Conservation (phyloP, 2,329 filamentous ascomycete species). For the Huntiella omanensis region DNA sequence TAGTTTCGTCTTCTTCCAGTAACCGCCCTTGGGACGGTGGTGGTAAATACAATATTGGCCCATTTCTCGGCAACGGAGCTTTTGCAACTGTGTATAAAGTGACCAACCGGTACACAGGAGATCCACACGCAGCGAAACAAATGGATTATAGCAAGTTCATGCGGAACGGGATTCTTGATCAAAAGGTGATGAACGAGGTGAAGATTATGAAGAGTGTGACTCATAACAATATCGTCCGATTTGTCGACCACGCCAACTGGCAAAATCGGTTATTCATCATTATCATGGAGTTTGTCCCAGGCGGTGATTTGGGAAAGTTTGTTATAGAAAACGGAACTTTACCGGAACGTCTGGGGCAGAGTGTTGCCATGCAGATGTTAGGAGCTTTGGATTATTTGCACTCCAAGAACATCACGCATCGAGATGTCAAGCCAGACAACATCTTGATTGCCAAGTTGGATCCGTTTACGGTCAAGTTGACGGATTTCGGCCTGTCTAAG, state of each 20-base stretch:
- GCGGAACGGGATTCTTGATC: slow-evolving; percentile 76
- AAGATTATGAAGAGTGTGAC: slow-evolving; percentile 75
- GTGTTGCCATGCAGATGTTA: slow-evolving; percentile 58
- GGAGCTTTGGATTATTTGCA: slow-evolving; percentile 77
- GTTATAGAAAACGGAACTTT: slow-evolving; percentile 44
- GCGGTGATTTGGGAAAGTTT: slow-evolving; percentile 65
- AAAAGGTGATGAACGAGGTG: slow-evolving; percentile 94
- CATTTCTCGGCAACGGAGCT: slow-evolving; percentile 73
- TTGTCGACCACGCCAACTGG: slow-evolving; percentile 74
- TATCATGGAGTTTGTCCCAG: slow-evolving; percentile 81
- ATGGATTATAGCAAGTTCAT: slow-evolving; percentile 84
- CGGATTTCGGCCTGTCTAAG: slow-evolving; percentile 92
- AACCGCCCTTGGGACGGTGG: slow-evolving; percentile 53
- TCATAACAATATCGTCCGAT: slow-evolving; percentile 76
- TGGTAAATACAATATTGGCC: slow-evolving; percentile 63
- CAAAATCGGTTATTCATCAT: slow-evolving; percentile 75
- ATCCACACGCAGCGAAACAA: slow-evolving; percentile 80
- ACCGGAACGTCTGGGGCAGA: slow-evolving; percentile 47
- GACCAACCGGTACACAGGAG: slow-evolving; percentile 66
- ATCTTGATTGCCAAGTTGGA: slow-evolving; percentile 61
- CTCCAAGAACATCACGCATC: slow-evolving; percentile 74
- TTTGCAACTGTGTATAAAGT: slow-evolving; percentile 90
- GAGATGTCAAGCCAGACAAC: slow-evolving; percentile 98
- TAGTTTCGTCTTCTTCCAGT: background rate
- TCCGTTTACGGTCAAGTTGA: slow-evolving; percentile 72